Conservation (phyloP, 2,329 filamentous ascomycete species). For the Apiospora marii region DNA sequence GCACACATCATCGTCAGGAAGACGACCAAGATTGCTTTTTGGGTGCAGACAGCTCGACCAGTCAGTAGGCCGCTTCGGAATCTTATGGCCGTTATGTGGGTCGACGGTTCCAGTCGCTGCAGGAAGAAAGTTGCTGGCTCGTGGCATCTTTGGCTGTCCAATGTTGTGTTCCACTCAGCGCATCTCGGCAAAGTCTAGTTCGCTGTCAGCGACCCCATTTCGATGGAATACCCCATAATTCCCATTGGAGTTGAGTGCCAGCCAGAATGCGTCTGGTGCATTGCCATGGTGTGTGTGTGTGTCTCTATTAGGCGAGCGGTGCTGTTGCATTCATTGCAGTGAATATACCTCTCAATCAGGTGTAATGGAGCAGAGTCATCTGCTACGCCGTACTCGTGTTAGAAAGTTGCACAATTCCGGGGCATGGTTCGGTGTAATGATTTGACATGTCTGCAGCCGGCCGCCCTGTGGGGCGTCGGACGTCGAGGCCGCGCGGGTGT, state of each 20-base stretch:
- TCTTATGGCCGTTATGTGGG: constrained; percentile 15
- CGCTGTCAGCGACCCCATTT: constrained; percentile 13
- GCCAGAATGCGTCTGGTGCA: neutral
- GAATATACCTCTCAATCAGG: neutral
- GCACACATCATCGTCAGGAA: neutral
- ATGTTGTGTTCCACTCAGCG: constrained; percentile 12
- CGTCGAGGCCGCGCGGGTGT: neutral
- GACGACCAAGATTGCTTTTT: neutral
- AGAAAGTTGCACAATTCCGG: neutral
- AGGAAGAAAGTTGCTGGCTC: constrained; percentile 3
- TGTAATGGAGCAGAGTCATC: neutral
- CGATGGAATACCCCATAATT: constrained; percentile 12
- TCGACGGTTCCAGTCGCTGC: constrained; percentile 5
- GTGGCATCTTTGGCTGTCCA: constrained; percentile 13
- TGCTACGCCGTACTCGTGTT: neutral
- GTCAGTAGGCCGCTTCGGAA: constrained; percentile 4
- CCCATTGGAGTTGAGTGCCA: neutral
- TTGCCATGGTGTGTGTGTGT: neutral
- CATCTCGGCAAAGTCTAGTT: constrained; percentile 21
- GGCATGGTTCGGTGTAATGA: neutral
- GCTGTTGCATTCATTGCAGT: neutral
- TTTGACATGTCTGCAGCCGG: neutral
- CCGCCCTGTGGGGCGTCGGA: neutral
- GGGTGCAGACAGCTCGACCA: neutral
- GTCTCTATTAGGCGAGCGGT: neutral